phyloP scores from a whole-genome alignment of 1,284 basidiomycete species.

The Trichosporon inkin region DNA sequence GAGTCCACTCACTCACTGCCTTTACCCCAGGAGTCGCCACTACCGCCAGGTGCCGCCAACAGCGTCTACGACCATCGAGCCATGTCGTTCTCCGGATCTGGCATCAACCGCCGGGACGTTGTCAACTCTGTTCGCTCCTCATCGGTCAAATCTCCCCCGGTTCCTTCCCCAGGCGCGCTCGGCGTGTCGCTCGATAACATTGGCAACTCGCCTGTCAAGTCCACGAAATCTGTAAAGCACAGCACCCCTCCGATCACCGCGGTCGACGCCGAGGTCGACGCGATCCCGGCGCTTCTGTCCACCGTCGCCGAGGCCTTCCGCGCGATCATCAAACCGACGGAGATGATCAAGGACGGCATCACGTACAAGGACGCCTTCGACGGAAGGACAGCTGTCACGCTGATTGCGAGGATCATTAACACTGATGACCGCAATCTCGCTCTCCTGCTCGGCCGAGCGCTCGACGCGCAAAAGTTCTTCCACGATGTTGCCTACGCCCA shows the following conservation, averaged over 20 bases:
- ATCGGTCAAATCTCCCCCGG: slow-evolving; percentile 24
- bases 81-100: slow-evolving; percentile 47
- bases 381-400: slow-evolving; percentile 92
- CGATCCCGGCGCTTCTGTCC: slow-evolving; percentile 88
- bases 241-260: background rate
- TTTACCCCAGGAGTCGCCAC: slow-evolving; percentile 24
- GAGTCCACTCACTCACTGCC: slow-evolving; percentile 45
- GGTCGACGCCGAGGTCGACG: slow-evolving; percentile 56
- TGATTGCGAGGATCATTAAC: slow-evolving; percentile 95
- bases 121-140: slow-evolving; percentile 36
- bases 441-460: slow-evolving; percentile 82
- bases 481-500: slow-evolving; percentile 99
- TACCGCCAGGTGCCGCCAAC: slow-evolving; percentile 36
- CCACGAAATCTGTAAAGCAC: slow-evolving; percentile 15
- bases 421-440: slow-evolving; percentile 96
- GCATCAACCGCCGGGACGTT: slow-evolving; percentile 33
- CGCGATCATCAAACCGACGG: slow-evolving; percentile 68
- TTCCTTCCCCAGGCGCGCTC: background rate
- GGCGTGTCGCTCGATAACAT: slow-evolving; percentile 9
- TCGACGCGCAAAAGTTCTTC: slow-evolving; percentile 98
- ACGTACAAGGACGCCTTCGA: slow-evolving; percentile 96
- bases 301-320: slow-evolving; percentile 91
- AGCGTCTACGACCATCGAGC: slow-evolving; percentile 38
- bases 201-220: slow-evolving; percentile 36
- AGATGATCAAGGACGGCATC: slow-evolving; percentile 88